phyloP scores from a whole-genome alignment of 257 asterid species.

The Vinca minor region DNA sequence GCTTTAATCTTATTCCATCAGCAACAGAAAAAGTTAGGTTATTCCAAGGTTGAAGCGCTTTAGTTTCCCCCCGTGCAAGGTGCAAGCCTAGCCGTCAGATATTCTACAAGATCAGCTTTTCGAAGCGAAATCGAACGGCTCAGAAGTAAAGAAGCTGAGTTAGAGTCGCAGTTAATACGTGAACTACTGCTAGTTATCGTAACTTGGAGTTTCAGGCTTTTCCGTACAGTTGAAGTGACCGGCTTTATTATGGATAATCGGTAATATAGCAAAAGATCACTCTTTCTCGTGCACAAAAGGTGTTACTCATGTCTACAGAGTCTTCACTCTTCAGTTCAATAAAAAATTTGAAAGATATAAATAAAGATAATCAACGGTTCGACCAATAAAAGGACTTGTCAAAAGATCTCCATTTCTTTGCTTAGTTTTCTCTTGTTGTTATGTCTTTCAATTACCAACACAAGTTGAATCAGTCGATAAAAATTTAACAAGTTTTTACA shows the following conservation, averaged over 20 bases:
- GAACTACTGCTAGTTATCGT: constrained; percentile 23
- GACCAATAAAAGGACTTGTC: too few species aligned
- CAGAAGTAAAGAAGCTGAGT: not conserved
- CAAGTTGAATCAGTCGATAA: too few species aligned
- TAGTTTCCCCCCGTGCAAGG: not conserved
- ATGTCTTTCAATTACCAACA: too few species aligned
- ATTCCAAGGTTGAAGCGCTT: not conserved
- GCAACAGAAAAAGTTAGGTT: not conserved
- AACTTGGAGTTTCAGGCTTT: constrained; percentile 19
- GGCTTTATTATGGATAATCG: constrained; percentile 25
- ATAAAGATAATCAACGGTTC: too few species aligned
- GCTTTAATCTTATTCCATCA: not conserved
- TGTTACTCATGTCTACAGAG: too few species aligned
- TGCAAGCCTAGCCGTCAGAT: constrained; percentile 2
- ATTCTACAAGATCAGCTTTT: constrained; percentile 8
- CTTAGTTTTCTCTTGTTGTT: too few species aligned
- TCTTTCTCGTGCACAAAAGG: too few species aligned
- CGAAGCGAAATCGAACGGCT: not conserved
- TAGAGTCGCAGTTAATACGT: not conserved
- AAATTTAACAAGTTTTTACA: too few species aligned
- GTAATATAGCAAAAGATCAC: constrained; percentile 24
- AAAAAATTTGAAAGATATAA: too few species aligned
- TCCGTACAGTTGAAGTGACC: constrained; percentile 21
- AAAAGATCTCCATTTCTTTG: too few species aligned
- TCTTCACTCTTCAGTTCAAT: too few species aligned